Evolutionary conservation across 805 yeast genomes (phyloP), one percentile per base, ranked within the genome.

Genomic region (Ogataea thermomethanolica): DNA sequence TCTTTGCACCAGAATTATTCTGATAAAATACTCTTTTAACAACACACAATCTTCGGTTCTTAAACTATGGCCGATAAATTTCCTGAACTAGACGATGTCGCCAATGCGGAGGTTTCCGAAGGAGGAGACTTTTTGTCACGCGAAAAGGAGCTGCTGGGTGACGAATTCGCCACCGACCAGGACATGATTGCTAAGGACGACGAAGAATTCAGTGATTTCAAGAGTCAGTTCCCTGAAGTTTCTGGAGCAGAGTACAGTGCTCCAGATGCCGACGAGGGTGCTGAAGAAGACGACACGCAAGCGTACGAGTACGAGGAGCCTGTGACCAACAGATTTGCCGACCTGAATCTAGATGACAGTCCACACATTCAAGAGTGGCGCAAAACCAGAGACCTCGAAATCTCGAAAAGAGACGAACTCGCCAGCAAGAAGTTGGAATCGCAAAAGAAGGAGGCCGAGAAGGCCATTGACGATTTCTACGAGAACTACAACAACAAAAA

Each of bases 381-480:
- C 58, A 81, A 79, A 54, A 81, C 88, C 54, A 77, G 88, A 55
- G 84, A 79, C 35, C 70, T 84, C 43, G 96, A 89, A 61, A 81
- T 91, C 46, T 69, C 74, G 39, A 78, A 85, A 56, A 77, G 95
- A 58, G 98, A 91, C 56, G 81, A 74, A 51, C 78, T 77, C 48
- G 81, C 84, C 52, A 68, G 67, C 14, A 68, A 76, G 51, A 84
- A 78, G 60, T 76, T 83, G 56, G 69, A 69, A 23, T 87, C 80
- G 45, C 73, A 88, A 43, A 75, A 83, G 41, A 74, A 77, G 37
- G 81, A 82, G 47, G 98, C 98, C 8, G 77, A 78, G 56, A 79
- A 80, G 59, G 81, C 88, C 39, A 78, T 89, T 56, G 96, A 91
- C 61, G 95, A 85, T 49, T 91, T 91, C 63, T 91, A 91, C 64